A percentile compares a stretch with the other conserved stretches of the same genome.
Evolutionary conservation across 2,329 filamentous ascomycete species (phyloP).

Genomic region (Exophiala lecanii-corni): DNA sequence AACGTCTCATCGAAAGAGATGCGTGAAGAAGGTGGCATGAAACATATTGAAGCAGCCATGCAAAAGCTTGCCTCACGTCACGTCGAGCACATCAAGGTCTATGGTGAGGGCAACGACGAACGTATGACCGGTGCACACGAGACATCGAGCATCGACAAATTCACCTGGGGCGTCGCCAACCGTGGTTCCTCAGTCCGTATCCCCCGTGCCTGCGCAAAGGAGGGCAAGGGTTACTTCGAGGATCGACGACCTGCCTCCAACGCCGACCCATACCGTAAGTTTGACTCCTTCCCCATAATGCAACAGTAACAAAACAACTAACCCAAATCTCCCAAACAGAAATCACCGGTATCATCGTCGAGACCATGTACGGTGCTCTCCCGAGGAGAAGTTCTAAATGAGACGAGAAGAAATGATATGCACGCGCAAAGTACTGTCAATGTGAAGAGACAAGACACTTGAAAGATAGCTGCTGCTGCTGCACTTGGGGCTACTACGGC

Average conservation of each 20-base stretch:
- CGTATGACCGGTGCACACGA: constrained; percentile 92
- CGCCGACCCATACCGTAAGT: constrained; percentile 68
- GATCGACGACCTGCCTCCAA: constrained; percentile 78
- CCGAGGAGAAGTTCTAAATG: constrained; percentile 22
- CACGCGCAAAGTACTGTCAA: neutral
- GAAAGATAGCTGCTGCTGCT: neutral
- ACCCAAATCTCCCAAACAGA: constrained; percentile 9
- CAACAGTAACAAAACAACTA: neutral
- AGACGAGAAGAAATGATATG: neutral
- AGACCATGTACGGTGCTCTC: constrained; percentile 48
- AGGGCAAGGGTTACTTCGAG: constrained; percentile 94
- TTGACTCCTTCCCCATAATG: neutral
- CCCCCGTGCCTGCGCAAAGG: constrained; percentile 74
- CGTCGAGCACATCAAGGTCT: constrained; percentile 82
- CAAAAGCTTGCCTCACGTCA: constrained; percentile 78
- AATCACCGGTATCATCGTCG: constrained; percentile 74
- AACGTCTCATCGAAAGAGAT: constrained; percentile 91
- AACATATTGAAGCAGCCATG: constrained; percentile 81
- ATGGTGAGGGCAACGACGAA: constrained; percentile 91
- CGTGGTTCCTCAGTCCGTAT: constrained; percentile 92
- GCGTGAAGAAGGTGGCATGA: constrained; percentile 89
- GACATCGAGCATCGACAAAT: constrained; percentile 89
- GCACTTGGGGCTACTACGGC: too few species aligned
- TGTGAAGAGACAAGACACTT: neutral
- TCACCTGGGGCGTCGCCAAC: constrained; percentile 92